These are phyloP conservation scores for Talaromyces sp. DNA, from an alignment of 2,329 filamentous ascomycete genomes.

Conservation along the genomic window DNA sequence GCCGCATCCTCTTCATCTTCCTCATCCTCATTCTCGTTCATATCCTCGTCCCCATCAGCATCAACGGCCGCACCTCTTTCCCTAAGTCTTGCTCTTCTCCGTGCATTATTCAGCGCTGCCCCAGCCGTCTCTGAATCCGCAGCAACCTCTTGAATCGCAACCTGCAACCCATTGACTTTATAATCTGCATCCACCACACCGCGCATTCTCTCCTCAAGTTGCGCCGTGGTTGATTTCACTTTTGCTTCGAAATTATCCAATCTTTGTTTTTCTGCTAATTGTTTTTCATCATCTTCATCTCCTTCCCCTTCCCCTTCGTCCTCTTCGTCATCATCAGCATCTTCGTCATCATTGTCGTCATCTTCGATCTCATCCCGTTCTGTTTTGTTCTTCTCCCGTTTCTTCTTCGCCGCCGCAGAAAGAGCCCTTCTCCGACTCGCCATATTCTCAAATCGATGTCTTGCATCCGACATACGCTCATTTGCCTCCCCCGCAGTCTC, in stretches of 20 bases:
- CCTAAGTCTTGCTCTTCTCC: slow-evolving; percentile 27
- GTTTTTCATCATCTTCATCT: slow-evolving; percentile 33
- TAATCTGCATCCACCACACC: slow-evolving; percentile 55
- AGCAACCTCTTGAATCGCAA: slow-evolving; percentile 43
- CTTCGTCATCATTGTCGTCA: slow-evolving; percentile 34
- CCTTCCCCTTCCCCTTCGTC: slow-evolving; percentile 27
- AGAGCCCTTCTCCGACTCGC: slow-evolving; percentile 33
- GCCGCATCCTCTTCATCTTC: slow-evolving; percentile 39
- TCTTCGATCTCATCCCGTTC: slow-evolving; percentile 25
- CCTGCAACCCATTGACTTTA: slow-evolving; percentile 44
- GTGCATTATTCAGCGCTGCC: slow-evolving; percentile 26
- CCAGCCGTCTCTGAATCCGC: slow-evolving; percentile 34
- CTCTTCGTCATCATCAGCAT: slow-evolving; percentile 25
- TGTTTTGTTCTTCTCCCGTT: slow-evolving; percentile 22
- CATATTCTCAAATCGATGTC: slow-evolving; percentile 35
- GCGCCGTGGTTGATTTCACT: slow-evolving; percentile 51
- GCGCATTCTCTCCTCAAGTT: slow-evolving; percentile 57
- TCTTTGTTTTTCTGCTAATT: slow-evolving; percentile 29
- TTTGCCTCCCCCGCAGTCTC: slow-evolving; percentile 53
- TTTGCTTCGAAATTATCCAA: slow-evolving; percentile 43
- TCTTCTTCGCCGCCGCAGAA: slow-evolving; percentile 12
- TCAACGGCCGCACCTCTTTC: slow-evolving; percentile 37
- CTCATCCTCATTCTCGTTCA: slow-evolving; percentile 41
- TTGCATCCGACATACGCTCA: slow-evolving; percentile 47
- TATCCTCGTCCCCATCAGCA: slow-evolving; percentile 24